Percentiles rank a stretch among this genome's conserved stretches.
Conservation (phyloP, 2,329 filamentous ascomycete species). For the Graphilbum fragrans region DNA sequence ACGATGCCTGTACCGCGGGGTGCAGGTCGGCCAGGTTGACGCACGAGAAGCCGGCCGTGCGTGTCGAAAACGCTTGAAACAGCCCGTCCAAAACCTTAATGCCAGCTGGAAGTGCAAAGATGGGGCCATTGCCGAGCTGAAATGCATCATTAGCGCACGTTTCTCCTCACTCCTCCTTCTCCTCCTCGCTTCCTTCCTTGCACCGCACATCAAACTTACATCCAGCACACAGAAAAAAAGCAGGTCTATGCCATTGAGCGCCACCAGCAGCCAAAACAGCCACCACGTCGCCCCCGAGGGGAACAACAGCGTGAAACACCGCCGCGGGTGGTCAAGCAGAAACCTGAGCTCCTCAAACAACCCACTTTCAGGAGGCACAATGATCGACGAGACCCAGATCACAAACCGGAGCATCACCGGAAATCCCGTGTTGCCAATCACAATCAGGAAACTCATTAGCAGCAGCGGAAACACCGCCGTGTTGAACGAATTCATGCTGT, state of each 20-base stretch:
- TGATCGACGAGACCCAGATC: slow-evolving; percentile 68
- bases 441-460: slow-evolving; percentile 72
- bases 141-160: no score
- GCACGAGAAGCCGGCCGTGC: slow-evolving; percentile 81
- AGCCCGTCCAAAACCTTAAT: slow-evolving; percentile 73
- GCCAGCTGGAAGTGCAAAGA: slow-evolving; percentile 57
- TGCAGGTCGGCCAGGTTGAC: slow-evolving; percentile 69
- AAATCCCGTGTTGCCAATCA: slow-evolving; percentile 92
- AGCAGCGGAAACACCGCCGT: slow-evolving; percentile 64
- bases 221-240: slow-evolving; percentile 90
- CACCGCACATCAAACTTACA: slow-evolving; percentile 35
- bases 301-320: slow-evolving; percentile 92
- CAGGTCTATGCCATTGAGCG: slow-evolving; percentile 74
- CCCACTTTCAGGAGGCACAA: slow-evolving; percentile 52
- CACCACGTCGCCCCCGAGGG: slow-evolving; percentile 88
- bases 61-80: slow-evolving; percentile 80
- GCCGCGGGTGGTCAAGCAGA: slow-evolving; percentile 82
- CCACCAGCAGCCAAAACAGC: slow-evolving; percentile 75
- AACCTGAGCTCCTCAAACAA: slow-evolving; percentile 87
- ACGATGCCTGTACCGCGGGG: slow-evolving; percentile 84
- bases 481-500: slow-evolving; percentile 89
- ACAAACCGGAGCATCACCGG: slow-evolving; percentile 88
- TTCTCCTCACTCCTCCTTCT: background rate
- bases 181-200: background rate
- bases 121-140: slow-evolving; percentile 57